phyloP scores from a whole-genome alignment of 2,329 filamentous ascomycete genomes.

The Fusarium aywerte region DNA sequence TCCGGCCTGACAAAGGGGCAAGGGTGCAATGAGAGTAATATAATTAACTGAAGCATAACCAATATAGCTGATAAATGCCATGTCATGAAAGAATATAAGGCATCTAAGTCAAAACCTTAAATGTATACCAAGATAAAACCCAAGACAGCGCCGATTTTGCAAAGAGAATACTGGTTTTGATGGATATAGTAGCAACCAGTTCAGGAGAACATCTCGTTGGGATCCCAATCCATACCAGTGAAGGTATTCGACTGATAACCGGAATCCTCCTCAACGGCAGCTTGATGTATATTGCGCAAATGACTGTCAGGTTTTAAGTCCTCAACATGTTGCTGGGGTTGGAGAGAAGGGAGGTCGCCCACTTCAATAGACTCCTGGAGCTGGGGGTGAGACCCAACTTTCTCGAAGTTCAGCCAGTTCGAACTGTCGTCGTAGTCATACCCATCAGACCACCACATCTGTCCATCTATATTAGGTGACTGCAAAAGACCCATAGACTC shows the following conservation, averaged over 20 bases:
- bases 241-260: constrained; percentile 6
- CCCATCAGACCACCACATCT: constrained; percentile 1
- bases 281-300: constrained; percentile 1
- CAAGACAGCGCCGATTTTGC: not conserved
- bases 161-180: not conserved
- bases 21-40: not conserved
- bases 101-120: not conserved
- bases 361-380: constrained; percentile 12
- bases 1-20: not conserved
- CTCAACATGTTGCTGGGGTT: not conserved
- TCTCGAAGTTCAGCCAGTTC: constrained; percentile 3
- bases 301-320: not conserved
- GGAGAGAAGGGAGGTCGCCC: constrained; percentile 1
- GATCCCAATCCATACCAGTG: constrained; percentile 6
- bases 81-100: not conserved
- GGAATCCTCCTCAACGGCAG: constrained; percentile 24
- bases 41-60: not conserved
- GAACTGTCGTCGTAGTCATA: not conserved
- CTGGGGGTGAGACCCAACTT: constrained; percentile 15
- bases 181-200: not conserved
- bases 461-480: constrained; percentile 18
- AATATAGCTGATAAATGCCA: not conserved
- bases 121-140: not conserved
- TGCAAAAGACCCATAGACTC: constrained; percentile 14
- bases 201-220: constrained; percentile 15